Evolutionary conservation across 192 early-diverging fungal species (phyloP).

Genomic region (Umbelopsis ramanniana): DNA sequence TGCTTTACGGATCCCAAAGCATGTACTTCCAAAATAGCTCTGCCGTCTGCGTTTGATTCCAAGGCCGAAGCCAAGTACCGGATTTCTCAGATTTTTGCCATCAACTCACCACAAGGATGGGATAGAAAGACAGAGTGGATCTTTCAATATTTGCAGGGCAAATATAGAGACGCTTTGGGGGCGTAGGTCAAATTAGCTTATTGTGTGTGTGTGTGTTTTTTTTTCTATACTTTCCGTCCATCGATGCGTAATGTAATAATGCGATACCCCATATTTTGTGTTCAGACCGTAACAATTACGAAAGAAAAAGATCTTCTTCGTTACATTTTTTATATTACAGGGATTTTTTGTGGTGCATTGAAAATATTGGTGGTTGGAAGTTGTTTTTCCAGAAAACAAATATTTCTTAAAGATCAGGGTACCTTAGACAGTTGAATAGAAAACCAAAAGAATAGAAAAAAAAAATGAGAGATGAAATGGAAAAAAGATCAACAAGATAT

Average conservation of each 20-base stretch:
- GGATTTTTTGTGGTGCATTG: neutral
- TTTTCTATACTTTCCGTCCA: too few relatives aligned
- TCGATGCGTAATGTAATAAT: neutral
- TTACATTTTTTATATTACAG: neutral
- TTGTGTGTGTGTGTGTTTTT: neutral
- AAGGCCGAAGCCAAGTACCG: slow-evolving; percentile 1
- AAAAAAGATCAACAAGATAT: slow-evolving; percentile 4
- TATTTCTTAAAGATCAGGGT: slow-evolving; percentile 4
- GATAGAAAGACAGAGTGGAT: slow-evolving; percentile 14
- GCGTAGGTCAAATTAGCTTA: neutral
- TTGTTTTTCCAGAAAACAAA: neutral
- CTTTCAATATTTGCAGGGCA: slow-evolving; percentile 6
- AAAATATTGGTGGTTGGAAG: too few relatives aligned
- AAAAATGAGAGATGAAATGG: neutral
- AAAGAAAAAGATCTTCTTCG: neutral
- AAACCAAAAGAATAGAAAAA: neutral
- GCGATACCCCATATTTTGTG: neutral
- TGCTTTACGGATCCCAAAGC: slow-evolving; percentile 39
- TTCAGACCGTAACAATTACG: neutral
- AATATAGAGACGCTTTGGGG: neutral
- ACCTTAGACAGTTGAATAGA: neutral
- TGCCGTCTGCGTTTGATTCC: neutral
- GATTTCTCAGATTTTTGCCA: neutral
- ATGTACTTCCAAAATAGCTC: neutral
- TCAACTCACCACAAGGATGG: slow-evolving; percentile 2